Conservation (phyloP, 1,284 basidiomycete species). For the Flammula alnicola region DNA sequence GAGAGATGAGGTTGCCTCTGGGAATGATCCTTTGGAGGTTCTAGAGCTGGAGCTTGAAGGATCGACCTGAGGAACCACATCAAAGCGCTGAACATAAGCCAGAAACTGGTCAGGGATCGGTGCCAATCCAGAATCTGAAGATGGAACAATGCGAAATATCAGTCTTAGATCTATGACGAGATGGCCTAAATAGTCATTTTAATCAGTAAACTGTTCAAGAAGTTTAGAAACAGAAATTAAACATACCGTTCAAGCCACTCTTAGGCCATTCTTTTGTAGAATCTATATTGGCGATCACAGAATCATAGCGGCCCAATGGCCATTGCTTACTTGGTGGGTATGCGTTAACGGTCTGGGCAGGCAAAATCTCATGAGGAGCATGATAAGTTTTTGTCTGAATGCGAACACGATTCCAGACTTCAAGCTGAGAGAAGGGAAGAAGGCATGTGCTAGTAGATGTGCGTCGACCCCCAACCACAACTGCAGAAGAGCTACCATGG, state of each 20-base stretch:
- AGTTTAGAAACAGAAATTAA: too few species aligned
- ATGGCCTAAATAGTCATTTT: too few species aligned
- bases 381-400: slow-evolving; percentile 26
- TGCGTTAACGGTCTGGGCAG: slow-evolving; percentile 28
- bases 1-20: slow-evolving; percentile 24
- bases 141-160: too few species aligned
- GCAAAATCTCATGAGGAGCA: slow-evolving; percentile 23
- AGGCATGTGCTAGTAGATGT: neutral
- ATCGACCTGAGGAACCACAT: slow-evolving; percentile 1
- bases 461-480: slow-evolving; percentile 19
- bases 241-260: slow-evolving; percentile 30
- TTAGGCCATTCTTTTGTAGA: slow-evolving; percentile 23
- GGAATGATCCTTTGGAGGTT: slow-evolving; percentile 7
- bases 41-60: neutral
- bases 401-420: slow-evolving; percentile 28
- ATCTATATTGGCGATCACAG: slow-evolving; percentile 28
- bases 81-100: neutral
- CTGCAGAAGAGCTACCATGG: neutral
- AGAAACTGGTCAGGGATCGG: slow-evolving; percentile 3
- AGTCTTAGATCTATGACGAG: too few species aligned
- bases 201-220: too few species aligned
- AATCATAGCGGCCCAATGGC: slow-evolving; percentile 28
- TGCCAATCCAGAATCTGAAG: too few species aligned
- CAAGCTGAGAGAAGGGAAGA: slow-evolving; percentile 25
- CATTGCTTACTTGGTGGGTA: slow-evolving; percentile 23